Base-by-base conservation (phyloP, 192 early-diverging fungal species). In the Jimgerdemannia lactiflua region DNA sequence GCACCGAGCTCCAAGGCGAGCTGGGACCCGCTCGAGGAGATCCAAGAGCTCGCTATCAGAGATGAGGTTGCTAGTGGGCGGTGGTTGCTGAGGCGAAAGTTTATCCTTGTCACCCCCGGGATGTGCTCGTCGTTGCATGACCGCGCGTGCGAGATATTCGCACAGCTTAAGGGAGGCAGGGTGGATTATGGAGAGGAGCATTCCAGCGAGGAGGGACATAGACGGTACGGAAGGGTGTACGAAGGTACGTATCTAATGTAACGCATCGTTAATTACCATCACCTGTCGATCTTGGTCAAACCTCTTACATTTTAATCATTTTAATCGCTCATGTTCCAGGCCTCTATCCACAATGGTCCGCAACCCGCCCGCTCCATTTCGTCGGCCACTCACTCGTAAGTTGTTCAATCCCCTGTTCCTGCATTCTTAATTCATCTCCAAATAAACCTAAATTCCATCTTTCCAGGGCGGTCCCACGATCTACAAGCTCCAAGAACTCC, bases 321-420 rank as follows among this genome's bases (percentile, higher is more conserved):
- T 29, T 29, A 29, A 59, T 59, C 49, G 8, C 49, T 59, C 6
- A 59, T 10, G 8, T 6, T 14, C 19, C 19, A 68, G 67, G 67
- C 9, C 67, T 68, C 19, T 68, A 68, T 68, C 67, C 67, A 7
- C 67, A 68, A 68, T 68, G 67, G 67, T 20, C 19, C 67, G 29
- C 19, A 6, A 41, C 19, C 40, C 67, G 2, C 18, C 67, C 67
- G 18, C 40, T 68, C 9, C 67, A 68, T 68, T 68, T 68, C 19
- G 8, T 68, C 29, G 67, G 67, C 40, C 67, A 68, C 19, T 68
- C 67, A 8, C 18, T 68, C 9, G 67, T 18, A 68, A 68, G 67
- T 68, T 9, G 6, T 59, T 59, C 14, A 59, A 10, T 59, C 14
- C 14, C 14, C 2, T 59, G 0, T 59, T 59, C 29, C 29, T 29